Evolutionary conservation across 192 early-diverging fungal species (phyloP).

Genomic region (Rhizophagus sp.): DNA sequence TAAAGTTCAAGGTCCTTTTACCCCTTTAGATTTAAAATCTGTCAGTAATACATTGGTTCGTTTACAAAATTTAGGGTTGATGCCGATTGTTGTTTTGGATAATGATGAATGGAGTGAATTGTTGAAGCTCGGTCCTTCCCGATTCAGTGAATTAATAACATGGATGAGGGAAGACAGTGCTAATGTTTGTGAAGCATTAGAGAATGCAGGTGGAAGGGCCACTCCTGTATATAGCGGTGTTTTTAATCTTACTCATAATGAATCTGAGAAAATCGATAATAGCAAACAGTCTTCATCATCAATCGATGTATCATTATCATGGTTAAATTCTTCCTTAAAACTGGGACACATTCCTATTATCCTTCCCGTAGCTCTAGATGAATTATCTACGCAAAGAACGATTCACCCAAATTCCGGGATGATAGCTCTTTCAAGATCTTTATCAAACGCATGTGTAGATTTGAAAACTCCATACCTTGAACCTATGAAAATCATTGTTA

Average conservation of each 20-base stretch:
- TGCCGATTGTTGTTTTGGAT: constrained; percentile 66
- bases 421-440: constrained; percentile 49
- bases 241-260: constrained; percentile 39
- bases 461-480: constrained; percentile 31
- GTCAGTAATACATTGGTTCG: constrained; percentile 63
- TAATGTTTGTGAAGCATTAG: constrained; percentile 69
- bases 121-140: constrained; percentile 4
- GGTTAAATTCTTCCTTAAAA: constrained; percentile 61
- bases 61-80: constrained; percentile 64
- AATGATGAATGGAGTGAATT: constrained; percentile 47
- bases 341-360: constrained; percentile 67
- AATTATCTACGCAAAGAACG: constrained; percentile 41
- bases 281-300: constrained; percentile 3
- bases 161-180: constrained; percentile 56
- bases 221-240: constrained; percentile 68
- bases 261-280: background rate
- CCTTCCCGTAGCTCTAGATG: constrained; percentile 45
- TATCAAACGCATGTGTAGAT: constrained; percentile 15
- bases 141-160: constrained; percentile 32
- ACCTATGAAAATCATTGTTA: constrained; percentile 65
- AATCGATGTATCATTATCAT: constrained; percentile 45
- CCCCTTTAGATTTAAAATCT: constrained; percentile 35
- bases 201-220: constrained; percentile 69
- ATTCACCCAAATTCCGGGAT: constrained; percentile 54
- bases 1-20: constrained; percentile 55